phyloP scores from a whole-genome alignment of 1,139 yeast genomes.

The Tardiomyces digboiensis region DNA sequence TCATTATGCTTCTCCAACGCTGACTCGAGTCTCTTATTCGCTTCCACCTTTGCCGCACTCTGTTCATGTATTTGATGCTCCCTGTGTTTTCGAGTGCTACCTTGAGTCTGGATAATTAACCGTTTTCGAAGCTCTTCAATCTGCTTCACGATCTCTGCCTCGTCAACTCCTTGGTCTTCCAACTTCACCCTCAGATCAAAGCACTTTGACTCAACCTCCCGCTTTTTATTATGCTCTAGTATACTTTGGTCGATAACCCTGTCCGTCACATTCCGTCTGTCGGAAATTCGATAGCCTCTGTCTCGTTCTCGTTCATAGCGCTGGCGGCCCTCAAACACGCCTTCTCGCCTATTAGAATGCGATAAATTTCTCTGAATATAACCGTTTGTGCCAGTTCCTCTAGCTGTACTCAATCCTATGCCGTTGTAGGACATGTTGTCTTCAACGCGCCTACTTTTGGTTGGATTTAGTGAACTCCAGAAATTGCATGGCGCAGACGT shows the following conservation, averaged over 20 bases:
- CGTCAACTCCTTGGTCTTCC: conserved; percentile 38
- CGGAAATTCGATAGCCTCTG: conserved; percentile 13
- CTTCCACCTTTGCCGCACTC: background rate
- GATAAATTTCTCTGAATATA: conserved; percentile 46
- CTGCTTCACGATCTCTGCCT: conserved; percentile 23
- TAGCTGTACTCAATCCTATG: conserved; percentile 51
- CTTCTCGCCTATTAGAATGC: conserved; percentile 20
- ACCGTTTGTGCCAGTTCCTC: conserved; percentile 73
- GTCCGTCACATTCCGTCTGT: conserved; percentile 14
- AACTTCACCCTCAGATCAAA: conserved; percentile 44
- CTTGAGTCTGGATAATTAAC: conserved; percentile 9
- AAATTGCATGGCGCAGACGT: too few species aligned
- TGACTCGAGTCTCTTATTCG: background rate
- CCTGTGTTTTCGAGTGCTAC: background rate
- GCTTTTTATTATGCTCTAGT: conserved; percentile 35
- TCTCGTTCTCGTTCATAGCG: conserved; percentile 12
- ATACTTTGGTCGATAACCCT: conserved; percentile 29
- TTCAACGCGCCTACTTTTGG: too few species aligned
- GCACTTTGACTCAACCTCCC: conserved; percentile 46
- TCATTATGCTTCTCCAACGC: conserved; percentile 4
- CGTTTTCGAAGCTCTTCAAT: conserved; percentile 22
- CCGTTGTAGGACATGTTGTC: conserved; percentile 53
- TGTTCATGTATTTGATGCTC: background rate
- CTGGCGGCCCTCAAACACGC: conserved; percentile 30
- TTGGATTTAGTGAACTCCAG: too few species aligned